phyloP scores from a whole-genome alignment of 2,329 filamentous ascomycete genomes.

The Chrysosporium keratinophilum region DNA sequence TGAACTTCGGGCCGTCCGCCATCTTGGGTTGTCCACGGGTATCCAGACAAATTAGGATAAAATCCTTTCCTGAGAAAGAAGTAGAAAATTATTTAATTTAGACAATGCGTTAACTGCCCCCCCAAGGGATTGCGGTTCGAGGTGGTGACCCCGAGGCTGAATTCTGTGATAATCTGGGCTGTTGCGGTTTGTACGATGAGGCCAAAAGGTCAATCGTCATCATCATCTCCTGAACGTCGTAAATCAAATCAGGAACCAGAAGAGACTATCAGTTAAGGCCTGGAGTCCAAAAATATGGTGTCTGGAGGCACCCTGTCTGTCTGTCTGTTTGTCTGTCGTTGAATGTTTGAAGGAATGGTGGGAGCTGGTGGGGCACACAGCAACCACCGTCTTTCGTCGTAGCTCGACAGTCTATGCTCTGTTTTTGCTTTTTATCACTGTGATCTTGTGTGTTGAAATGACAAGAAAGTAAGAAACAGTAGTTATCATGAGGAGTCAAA shows the following conservation, averaged over 20 bases:
- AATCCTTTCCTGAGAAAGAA: too few relatives aligned
- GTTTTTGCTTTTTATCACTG: too few relatives aligned
- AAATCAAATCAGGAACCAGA: not conserved
- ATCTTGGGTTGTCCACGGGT: conserved; percentile 19
- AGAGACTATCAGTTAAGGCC: too few relatives aligned
- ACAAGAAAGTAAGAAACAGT: too few relatives aligned
- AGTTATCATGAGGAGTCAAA: too few relatives aligned
- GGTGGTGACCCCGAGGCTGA: too few relatives aligned
- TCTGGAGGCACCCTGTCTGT: not conserved
- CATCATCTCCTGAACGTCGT: not conserved
- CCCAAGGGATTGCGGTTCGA: too few relatives aligned
- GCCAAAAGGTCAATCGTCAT: not conserved
- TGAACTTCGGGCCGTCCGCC: conserved; percentile 38
- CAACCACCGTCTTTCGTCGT: not conserved
- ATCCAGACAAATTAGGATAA: not conserved
- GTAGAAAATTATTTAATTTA: too few relatives aligned
- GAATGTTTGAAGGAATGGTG: not conserved
- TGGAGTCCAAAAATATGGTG: not conserved
- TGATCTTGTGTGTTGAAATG: too few relatives aligned
- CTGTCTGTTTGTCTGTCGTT: not conserved
- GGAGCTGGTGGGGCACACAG: not conserved
- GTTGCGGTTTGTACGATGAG: not conserved
- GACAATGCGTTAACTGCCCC: too few relatives aligned
- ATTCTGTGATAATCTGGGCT: too few relatives aligned
- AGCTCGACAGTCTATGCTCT: too few relatives aligned